These are phyloP conservation scores for Wallacemonas sp. DNA, from an alignment of 208 protist species.

Conservation along the genomic window DNA sequence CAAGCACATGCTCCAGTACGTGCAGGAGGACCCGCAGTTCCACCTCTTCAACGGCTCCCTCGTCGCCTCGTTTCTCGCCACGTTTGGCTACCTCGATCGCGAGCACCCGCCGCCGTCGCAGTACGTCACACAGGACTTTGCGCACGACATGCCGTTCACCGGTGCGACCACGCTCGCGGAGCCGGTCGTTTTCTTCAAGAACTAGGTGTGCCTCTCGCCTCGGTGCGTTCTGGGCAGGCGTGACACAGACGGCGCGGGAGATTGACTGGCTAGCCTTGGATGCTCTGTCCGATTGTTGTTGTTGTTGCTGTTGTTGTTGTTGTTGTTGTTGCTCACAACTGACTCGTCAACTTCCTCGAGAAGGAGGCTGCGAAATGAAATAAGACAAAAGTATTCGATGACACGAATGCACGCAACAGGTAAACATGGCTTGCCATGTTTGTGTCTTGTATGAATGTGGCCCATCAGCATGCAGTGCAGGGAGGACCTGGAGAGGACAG, in stretches of 20 bases:
- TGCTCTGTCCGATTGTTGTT: too few species aligned
- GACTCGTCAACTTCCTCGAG: not conserved
- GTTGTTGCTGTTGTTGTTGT: too few species aligned
- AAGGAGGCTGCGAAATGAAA: not conserved
- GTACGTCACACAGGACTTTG: constrained; percentile 90
- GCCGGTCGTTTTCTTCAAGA: constrained; percentile 83
- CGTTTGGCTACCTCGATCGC: constrained; percentile 73
- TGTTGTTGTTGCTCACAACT: not conserved
- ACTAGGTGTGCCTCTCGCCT: constrained; percentile 27
- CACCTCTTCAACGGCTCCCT: constrained; percentile 85
- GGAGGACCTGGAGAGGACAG: too few species aligned
- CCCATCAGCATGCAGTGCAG: too few species aligned
- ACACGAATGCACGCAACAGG: too few species aligned
- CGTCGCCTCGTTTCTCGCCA: constrained; percentile 78
- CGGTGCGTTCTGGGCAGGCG: too few species aligned
- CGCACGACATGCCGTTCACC: constrained; percentile 75
- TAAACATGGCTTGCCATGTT: too few species aligned
- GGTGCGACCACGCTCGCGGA: constrained; percentile 65
- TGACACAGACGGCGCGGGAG: too few species aligned
- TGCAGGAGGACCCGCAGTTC: constrained; percentile 36
- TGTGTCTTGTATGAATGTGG: not conserved
- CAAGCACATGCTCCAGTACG: constrained; percentile 53
- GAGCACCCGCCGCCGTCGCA: constrained; percentile 64
- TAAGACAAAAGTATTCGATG: not conserved
- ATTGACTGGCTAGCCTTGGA: too few species aligned